Evolutionary conservation across 352 stramenopile species (phyloP), one percentile per base, ranked within the genome.

Genomic region (Phytophthora agathidicida): DNA sequence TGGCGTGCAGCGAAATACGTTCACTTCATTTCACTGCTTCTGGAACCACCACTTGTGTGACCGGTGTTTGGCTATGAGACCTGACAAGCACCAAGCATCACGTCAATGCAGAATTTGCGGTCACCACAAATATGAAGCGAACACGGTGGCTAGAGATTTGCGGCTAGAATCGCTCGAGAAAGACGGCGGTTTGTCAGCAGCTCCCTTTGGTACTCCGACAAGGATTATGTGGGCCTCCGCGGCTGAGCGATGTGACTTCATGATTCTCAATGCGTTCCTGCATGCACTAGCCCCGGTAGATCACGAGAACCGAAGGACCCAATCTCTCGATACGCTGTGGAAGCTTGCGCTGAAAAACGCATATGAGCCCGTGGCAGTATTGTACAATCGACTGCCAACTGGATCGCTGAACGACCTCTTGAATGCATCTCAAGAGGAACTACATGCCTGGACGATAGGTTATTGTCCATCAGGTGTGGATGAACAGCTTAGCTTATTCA

Each of bases 201-300:
- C n/a, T n/a, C n/a, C n/a, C n/a, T n/a, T n/a, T n/a, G n/a, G 10
- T 28, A 22, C 4, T 13, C 10, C 37, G 10, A 28, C 24, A 31
- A 30, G 24, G 46, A 30, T 6, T 0, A 17, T 55, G 10, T 78
- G 71, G 66, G 56, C 68, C 3, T 28, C 32, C 3, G 26, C 19
- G 0, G 50, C 33, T 7, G 77, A 84, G 23, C 58, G 66, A 4
- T 75, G 65, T 26, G 77, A 87, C 42, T 79, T 80, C 39, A 14
- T 87, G 7, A 54, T 87, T 23, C 32, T 80, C 32, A 63, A 88
- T 36, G 73, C 73, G 9, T 78, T 79, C 20, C 64, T 87, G 33
- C 80, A 90, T 30, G 71, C 60, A 3, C 31, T 88, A 42, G 71
- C 73, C 4, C 80, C 80, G 7, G 59, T 71, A 2, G 64, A 58